Percentiles rank a stretch among this genome's conserved stretches.
phyloP scores from a whole-genome alignment of 225 moss, liverwort and hornwort species.

The Lunularia cruciata region DNA sequence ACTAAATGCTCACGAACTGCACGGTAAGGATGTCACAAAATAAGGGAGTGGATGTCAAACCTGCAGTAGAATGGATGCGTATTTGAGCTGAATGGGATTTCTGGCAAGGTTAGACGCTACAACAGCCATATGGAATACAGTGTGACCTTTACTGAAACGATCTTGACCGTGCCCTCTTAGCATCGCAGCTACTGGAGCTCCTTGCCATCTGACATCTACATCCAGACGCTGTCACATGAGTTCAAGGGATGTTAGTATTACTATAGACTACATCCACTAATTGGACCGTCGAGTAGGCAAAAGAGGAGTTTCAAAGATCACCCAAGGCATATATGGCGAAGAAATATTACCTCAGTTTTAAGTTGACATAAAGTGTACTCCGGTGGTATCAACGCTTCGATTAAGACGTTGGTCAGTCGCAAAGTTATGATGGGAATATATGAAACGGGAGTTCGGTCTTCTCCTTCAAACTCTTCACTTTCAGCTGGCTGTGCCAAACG shows the following conservation, averaged over 20 bases:
- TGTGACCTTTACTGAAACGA: constrained; percentile 68
- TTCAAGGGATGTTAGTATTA: background rate
- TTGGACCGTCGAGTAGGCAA: too few species aligned
- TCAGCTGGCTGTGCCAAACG: constrained; percentile 44
- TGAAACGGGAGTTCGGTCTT: constrained; percentile 26
- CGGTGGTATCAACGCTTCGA: constrained; percentile 65
- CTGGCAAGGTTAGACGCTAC: constrained; percentile 72
- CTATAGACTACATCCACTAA: too few species aligned
- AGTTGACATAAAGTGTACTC: constrained; percentile 74
- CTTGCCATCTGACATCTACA: constrained; percentile 97
- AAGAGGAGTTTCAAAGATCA: background rate
- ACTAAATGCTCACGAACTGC: background rate
- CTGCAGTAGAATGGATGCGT: constrained; percentile 91
- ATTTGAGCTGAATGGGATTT: constrained; percentile 87
- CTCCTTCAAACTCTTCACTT: constrained; percentile 43
- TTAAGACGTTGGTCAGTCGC: constrained; percentile 65
- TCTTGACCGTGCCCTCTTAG: constrained; percentile 79
- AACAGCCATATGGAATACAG: constrained; percentile 78
- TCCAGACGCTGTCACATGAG: constrained; percentile 66
- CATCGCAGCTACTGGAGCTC: constrained; percentile 88
- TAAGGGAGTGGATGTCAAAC: constrained; percentile 36
- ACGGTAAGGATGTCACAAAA: background rate
- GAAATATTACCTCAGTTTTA: constrained; percentile 61
- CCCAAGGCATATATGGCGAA: background rate
- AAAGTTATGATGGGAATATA: constrained; percentile 71